phyloP scores from a whole-genome alignment of 129 eudicot genomes.

The Artemisia argyi region DNA sequence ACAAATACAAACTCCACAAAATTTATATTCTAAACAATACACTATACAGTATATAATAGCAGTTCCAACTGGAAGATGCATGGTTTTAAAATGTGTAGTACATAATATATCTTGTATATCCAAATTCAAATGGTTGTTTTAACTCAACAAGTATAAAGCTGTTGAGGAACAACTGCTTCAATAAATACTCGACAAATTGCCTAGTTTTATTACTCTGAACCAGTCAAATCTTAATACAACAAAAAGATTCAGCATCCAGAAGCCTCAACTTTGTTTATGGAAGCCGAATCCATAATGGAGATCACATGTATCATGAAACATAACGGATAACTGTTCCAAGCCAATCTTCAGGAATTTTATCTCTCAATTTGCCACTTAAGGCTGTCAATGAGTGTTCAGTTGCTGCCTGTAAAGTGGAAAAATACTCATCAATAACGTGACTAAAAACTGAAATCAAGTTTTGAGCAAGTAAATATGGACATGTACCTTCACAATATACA shows the following conservation, averaged over 20 bases:
- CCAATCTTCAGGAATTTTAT: conserved; percentile 82
- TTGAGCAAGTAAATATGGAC: not conserved
- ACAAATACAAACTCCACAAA: too few species aligned
- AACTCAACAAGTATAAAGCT: not conserved
- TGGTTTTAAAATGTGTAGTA: too few species aligned
- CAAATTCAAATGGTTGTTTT: not conserved
- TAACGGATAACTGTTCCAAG: conserved; percentile 80
- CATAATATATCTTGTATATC: not conserved
- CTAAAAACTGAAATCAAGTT: not conserved
- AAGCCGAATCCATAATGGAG: not conserved
- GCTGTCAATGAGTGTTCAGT: conserved; percentile 70
- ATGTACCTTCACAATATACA: conserved; percentile 76
- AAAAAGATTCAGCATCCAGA: not conserved
- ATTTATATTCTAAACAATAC: too few species aligned
- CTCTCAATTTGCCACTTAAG: conserved; percentile 58
- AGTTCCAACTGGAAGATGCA: too few species aligned
- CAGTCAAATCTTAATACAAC: not conserved
- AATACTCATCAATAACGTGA: not conserved
- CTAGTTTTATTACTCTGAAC: not conserved
- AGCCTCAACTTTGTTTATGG: not conserved
- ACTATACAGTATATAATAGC: too few species aligned
- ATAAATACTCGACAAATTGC: not conserved
- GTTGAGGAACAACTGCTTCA: not conserved
- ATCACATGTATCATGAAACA: conserved; percentile 28
- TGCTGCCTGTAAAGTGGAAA: conserved; percentile 61